Evolutionary conservation across 2,329 filamentous ascomycete species (phyloP).

Genomic region (Exophiala spinifera): DNA sequence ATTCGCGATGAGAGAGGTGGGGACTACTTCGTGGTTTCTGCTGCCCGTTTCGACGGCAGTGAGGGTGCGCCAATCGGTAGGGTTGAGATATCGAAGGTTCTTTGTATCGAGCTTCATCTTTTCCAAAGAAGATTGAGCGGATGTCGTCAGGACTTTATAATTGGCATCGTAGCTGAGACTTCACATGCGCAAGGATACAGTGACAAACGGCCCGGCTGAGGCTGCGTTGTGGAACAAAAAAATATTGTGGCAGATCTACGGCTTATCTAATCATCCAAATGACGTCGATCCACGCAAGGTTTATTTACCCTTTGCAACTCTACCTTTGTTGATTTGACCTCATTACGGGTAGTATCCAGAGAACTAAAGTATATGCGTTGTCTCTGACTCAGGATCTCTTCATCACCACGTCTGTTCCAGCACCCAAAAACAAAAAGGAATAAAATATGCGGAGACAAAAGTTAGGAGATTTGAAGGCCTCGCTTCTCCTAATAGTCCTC

Average conservation of each 20-base stretch:
- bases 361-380: too few relatives aligned
- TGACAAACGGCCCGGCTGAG: background rate
- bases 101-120: constrained; percentile 93
- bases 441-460: background rate
- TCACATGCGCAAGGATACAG: background rate
- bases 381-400: too few relatives aligned
- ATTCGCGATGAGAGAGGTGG: constrained; percentile 81
- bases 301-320: too few relatives aligned
- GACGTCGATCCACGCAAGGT: background rate
- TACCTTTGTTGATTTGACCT: too few relatives aligned
- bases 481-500: too few relatives aligned
- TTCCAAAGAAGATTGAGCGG: background rate
- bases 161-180: background rate
- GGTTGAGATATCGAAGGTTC: constrained; percentile 83
- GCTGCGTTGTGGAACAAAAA: background rate
- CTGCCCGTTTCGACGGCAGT: constrained; percentile 89
- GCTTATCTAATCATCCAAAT: background rate
- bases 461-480: background rate
- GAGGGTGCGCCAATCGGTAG: constrained; percentile 93
- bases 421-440: too few relatives aligned
- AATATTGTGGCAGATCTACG: background rate
- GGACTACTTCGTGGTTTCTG: constrained; percentile 95
- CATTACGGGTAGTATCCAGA: too few relatives aligned
- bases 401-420: too few relatives aligned
- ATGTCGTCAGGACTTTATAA: background rate